phyloP scores from a whole-genome alignment of 2,329 filamentous ascomycete species.

The Paramyrothecium roridum region DNA sequence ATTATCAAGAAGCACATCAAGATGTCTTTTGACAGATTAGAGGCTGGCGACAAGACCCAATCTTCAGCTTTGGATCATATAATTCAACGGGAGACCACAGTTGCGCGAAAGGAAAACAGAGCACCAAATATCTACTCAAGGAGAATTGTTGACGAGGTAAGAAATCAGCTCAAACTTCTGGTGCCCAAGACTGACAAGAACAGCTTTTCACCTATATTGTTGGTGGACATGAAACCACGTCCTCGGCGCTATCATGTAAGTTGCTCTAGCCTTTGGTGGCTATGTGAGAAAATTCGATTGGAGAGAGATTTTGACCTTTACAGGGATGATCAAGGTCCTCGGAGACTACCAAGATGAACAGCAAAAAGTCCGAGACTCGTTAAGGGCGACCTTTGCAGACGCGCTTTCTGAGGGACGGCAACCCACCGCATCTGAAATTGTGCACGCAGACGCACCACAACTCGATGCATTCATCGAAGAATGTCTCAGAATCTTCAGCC shows the following conservation, averaged over 20 bases:
- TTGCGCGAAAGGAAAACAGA: slow-evolving; percentile 24
- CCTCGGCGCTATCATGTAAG: slow-evolving; percentile 8
- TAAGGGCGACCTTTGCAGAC: slow-evolving; percentile 9
- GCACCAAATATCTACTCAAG: slow-evolving; percentile 22
- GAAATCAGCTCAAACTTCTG: neutral
- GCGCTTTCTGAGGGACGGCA: slow-evolving; percentile 12
- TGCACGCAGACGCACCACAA: slow-evolving; percentile 12
- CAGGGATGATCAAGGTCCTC: slow-evolving; percentile 4
- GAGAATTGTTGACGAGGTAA: slow-evolving; percentile 28
- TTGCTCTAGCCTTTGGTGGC: neutral
- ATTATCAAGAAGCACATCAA: slow-evolving; percentile 2
- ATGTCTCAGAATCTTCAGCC: slow-evolving; percentile 19
- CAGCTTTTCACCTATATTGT: slow-evolving; percentile 19
- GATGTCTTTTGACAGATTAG: slow-evolving; percentile 1
- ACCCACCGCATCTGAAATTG: slow-evolving; percentile 20
- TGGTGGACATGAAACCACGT: slow-evolving; percentile 21
- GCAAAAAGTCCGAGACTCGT: slow-evolving; percentile 11
- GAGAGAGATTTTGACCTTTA: neutral
- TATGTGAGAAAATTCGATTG: neutral
- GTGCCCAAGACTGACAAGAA: neutral
- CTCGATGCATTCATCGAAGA: slow-evolving; percentile 31
- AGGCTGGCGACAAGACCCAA: neutral
- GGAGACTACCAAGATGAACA: slow-evolving; percentile 4
- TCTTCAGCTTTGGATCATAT: slow-evolving; percentile 23
- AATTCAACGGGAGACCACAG: slow-evolving; percentile 22